Conservation (phyloP, 23 red algal genomes). For the Gracilaria gracilis region DNA sequence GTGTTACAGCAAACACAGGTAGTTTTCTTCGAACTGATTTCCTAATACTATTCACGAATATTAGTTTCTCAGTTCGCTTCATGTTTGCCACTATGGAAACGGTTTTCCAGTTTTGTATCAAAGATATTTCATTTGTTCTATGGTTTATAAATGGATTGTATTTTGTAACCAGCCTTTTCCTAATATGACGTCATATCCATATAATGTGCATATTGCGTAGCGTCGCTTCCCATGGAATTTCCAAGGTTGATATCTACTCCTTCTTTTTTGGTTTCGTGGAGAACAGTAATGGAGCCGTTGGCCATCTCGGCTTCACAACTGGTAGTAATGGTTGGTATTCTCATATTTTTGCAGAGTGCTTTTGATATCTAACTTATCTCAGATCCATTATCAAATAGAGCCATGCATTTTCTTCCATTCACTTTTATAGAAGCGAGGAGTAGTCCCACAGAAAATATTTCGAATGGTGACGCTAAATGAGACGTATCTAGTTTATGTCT, state of each 20-base stretch:
- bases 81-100: background rate
- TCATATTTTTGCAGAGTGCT: background rate
- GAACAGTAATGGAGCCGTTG: background rate
- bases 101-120: background rate
- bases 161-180: slow-evolving; percentile 22
- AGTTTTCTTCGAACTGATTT: background rate
- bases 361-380: slow-evolving; percentile 10
- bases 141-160: slow-evolving; percentile 31
- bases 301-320: slow-evolving; percentile 6
- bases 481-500: slow-evolving; percentile 3
- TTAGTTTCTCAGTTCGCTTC: background rate
- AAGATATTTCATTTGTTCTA: slow-evolving; percentile 1
- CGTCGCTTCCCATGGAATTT: background rate
- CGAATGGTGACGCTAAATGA: slow-evolving; percentile 11
- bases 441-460: background rate
- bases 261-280: background rate
- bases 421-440: background rate
- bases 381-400: slow-evolving; percentile 5
- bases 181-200: slow-evolving; percentile 40
- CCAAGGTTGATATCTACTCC: background rate
- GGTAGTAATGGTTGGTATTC: background rate
- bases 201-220: slow-evolving; percentile 1
- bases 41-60: background rate
- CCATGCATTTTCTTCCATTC: slow-evolving; percentile 12
- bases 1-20: background rate